Conservation (phyloP, 2,329 filamentous ascomycete species). For the Fusarium sp. region DNA sequence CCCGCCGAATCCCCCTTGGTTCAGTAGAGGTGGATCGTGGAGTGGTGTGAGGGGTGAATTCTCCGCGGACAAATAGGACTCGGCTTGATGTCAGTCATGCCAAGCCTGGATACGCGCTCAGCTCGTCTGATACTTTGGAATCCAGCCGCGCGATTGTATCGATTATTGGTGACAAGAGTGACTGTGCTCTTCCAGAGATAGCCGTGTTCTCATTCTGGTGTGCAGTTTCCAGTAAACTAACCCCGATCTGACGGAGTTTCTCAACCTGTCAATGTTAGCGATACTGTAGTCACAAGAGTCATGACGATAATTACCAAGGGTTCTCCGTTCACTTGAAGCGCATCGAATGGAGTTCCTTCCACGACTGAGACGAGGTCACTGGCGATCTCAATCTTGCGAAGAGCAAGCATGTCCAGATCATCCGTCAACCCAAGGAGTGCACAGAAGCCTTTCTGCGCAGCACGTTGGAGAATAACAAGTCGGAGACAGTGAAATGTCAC, state of each 20-base stretch:
- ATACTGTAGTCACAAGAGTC: neutral
- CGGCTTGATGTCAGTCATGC: neutral
- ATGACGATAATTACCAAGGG: slow-evolving; percentile 7
- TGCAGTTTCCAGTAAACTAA: slow-evolving; percentile 18
- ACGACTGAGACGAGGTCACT: slow-evolving; percentile 5
- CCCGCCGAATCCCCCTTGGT: neutral
- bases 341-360: slow-evolving; percentile 15
- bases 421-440: slow-evolving; percentile 12
- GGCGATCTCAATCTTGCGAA: slow-evolving; percentile 23
- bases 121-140: slow-evolving; percentile 26
- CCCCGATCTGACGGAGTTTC: slow-evolving; percentile 28
- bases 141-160: slow-evolving; percentile 20
- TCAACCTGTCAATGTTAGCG: slow-evolving; percentile 11
- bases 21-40: neutral
- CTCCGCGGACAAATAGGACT: slow-evolving; percentile 23
- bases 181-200: slow-evolving; percentile 9
- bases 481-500: slow-evolving; percentile 25
- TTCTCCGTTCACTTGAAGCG: slow-evolving; percentile 21
- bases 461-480: slow-evolving; percentile 1
- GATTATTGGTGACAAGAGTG: slow-evolving; percentile 1
- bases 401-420: slow-evolving; percentile 13
- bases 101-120: slow-evolving; percentile 6
- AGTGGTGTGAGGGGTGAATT: neutral
- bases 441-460: slow-evolving; percentile 8
- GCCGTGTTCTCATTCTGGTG: slow-evolving; percentile 13